phyloP scores from a whole-genome alignment of 805 yeast genomes.

The Candida xiaguanensis region DNA sequence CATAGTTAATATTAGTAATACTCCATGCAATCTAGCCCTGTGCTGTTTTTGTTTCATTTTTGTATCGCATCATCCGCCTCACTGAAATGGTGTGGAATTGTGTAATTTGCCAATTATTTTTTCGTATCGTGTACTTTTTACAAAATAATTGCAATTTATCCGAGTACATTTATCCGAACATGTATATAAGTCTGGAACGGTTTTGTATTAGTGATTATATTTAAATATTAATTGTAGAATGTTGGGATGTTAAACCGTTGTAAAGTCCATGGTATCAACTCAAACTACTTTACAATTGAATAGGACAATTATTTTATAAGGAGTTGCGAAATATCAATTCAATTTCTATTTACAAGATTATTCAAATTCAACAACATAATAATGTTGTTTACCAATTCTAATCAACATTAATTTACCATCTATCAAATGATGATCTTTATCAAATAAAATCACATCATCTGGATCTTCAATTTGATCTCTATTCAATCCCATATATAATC shows the following conservation, averaged over 20 bases:
- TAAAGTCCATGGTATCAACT: too few species aligned
- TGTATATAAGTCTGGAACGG: too few species aligned
- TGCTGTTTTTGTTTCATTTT: neutral
- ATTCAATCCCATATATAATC: slow-evolving; percentile 66
- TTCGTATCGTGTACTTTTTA: too few species aligned
- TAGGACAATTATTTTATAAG: too few species aligned
- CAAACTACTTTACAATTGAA: too few species aligned
- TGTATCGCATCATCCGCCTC: neutral
- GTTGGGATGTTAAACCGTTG: too few species aligned
- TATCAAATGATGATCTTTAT: slow-evolving; percentile 45
- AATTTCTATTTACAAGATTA: slow-evolving; percentile 1
- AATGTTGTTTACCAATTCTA: slow-evolving; percentile 72
- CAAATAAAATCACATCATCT: slow-evolving; percentile 48
- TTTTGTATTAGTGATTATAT: too few species aligned
- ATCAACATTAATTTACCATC: slow-evolving; percentile 61
- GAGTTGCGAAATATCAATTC: too few species aligned
- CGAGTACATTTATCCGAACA: neutral
- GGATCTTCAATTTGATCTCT: slow-evolving; percentile 48
- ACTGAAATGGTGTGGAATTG: neutral
- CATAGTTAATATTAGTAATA: neutral
- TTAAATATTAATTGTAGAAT: too few species aligned
- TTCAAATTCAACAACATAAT: slow-evolving; percentile 48
- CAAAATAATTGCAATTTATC: too few species aligned
- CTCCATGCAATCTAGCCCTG: neutral
- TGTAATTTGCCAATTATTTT: too few species aligned